Base-by-base conservation (phyloP, 345 rosid genomes). In the Camelina hispida region DNA sequence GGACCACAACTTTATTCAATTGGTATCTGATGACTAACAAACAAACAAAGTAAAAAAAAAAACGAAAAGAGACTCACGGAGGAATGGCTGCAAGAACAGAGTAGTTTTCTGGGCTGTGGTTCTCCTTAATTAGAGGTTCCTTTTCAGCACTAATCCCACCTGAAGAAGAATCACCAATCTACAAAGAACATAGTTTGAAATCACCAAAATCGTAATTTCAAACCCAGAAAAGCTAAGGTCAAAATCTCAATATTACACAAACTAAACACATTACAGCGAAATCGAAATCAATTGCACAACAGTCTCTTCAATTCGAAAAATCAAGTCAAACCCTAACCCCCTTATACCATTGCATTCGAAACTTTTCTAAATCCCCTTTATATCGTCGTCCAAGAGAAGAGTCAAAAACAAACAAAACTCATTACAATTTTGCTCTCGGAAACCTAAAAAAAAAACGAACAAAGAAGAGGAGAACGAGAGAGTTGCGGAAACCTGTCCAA, bases 71-170 rank as follows among this genome's bases (percentile, higher is more conserved):
- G 25, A 11, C 90, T 87, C 80, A 94, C 98, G 98, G 95, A 34
- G 87, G 87, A 42, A 90, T 57, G 1, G 97, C 88, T 18, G 97
- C 83, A 53, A 68, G 54, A 75, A 85, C 72, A 62, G 96, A 86
- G 82, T 88, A 94, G 71, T 65, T 79, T 75, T 94, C 90, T 30
- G 87, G 73, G 78, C 68, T 56, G 65, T 70, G 81, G 28, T 0
- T 59, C 69, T 81, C 83, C 57, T 80, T 81, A 62, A 90, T 72
- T 74, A 94, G 87, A 78, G 91, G 97, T 74, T 90, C 91, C 34
- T 83, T 85, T n/a, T 71, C 81, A 28, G 66, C 58, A 46, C 56
- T 81, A 42, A 86, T 89, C 90, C 83, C 97, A 38, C 81, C 87
- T 64, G 80, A 77, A 18, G 94, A 89, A 73, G 86, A 77, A 80